Percentiles rank a stretch among this genome's conserved stretches.
Conservation (phyloP, 169 alveolate genomes). For the Ichthyophthirius multifiliis region DNA sequence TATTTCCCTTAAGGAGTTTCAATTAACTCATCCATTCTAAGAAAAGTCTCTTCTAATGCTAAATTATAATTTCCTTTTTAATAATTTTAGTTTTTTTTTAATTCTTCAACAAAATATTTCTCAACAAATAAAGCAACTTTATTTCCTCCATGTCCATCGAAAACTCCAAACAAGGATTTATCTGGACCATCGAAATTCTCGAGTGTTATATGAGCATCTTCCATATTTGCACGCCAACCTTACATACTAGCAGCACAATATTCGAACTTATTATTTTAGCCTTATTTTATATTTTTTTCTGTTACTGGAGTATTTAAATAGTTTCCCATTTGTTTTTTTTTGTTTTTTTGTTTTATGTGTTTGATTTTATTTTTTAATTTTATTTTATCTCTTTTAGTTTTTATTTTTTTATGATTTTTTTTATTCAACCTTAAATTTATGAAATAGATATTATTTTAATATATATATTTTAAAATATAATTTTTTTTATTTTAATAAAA, state of each 20-base stretch:
- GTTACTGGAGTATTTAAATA: too few relatives aligned
- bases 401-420: too few relatives aligned
- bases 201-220: constrained; percentile 91
- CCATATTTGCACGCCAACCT: constrained; percentile 97
- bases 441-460: too few relatives aligned
- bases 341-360: too few relatives aligned
- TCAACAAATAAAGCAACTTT: constrained; percentile 93
- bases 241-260: constrained; percentile 91
- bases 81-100: constrained; percentile 22
- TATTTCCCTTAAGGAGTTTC: not conserved
- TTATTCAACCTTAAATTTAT: too few relatives aligned
- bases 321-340: too few relatives aligned
- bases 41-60: constrained; percentile 52
- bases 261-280: too few relatives aligned
- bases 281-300: too few relatives aligned
- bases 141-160: constrained; percentile 98
- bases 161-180: constrained; percentile 92
- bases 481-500: too few relatives aligned
- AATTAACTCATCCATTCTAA: constrained; percentile 50
- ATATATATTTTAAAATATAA: too few relatives aligned
- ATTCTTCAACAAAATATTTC: constrained; percentile 74
- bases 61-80: constrained; percentile 42
- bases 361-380: too few relatives aligned
- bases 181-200: constrained; percentile 48
- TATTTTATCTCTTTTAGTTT: too few relatives aligned